Conservation (phyloP, 1,284 basidiomycete species). For the Boletus smithii region DNA sequence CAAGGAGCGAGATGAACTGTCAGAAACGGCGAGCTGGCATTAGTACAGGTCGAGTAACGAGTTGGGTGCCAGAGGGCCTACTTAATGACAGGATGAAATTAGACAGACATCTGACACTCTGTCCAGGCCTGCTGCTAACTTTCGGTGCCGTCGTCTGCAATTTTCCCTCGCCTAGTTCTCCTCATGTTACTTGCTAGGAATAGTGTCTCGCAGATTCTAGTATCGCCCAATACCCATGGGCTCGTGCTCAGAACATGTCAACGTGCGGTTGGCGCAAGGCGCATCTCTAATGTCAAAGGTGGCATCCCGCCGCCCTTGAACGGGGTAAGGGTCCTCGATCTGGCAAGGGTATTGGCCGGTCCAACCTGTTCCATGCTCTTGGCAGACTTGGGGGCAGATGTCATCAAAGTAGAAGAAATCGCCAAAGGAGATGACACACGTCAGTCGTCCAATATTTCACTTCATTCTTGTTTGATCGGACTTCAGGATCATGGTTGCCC, state of each 20-base stretch:
- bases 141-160: slow-evolving; percentile 18
- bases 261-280: slow-evolving; percentile 9
- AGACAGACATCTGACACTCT: slow-evolving; percentile 29
- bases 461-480: slow-evolving; percentile 10
- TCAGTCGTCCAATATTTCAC: slow-evolving; percentile 34
- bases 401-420: slow-evolving; percentile 86
- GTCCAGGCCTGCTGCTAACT: slow-evolving; percentile 1
- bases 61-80: slow-evolving; percentile 27
- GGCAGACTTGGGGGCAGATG: slow-evolving; percentile 86
- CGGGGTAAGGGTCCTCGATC: slow-evolving; percentile 79
- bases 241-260: slow-evolving; percentile 1
- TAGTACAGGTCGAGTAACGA: slow-evolving; percentile 9
- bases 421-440: slow-evolving; percentile 88
- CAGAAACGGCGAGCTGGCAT: slow-evolving; percentile 17
- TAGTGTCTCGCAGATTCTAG: background rate
- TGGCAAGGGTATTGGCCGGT: slow-evolving; percentile 87
- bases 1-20: slow-evolving; percentile 6
- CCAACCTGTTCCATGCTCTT: slow-evolving; percentile 89
- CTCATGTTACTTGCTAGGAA: slow-evolving; percentile 13
- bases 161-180: background rate
- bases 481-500: slow-evolving; percentile 73
- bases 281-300: slow-evolving; percentile 14
- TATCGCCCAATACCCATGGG: background rate
- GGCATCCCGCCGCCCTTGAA: slow-evolving; percentile 76
- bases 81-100: slow-evolving; percentile 5